A percentile compares a stretch with the other conserved stretches of the same genome.
These are phyloP conservation scores for Penicillium sp. DNA, from an alignment of 2,329 filamentous ascomycete species.

Conservation along the genomic window DNA sequence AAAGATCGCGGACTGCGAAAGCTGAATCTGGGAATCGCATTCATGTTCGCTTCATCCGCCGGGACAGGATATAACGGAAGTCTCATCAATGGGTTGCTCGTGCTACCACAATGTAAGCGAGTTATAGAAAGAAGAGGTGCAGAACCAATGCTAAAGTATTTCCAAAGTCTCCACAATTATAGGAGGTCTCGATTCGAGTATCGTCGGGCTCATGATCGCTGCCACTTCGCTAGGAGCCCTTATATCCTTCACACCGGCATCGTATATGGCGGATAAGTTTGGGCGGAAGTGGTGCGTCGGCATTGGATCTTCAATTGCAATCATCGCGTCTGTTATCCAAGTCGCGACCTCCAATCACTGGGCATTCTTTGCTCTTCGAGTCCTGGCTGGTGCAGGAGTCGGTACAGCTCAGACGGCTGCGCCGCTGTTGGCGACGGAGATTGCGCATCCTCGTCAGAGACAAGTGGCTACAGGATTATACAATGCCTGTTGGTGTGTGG, in stretches of 20 bases:
- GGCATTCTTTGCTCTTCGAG: slow-evolving; percentile 26
- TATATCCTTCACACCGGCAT: slow-evolving; percentile 17
- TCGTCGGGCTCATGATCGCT: slow-evolving; percentile 19
- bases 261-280: slow-evolving; percentile 38
- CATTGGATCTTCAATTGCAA: slow-evolving; percentile 32
- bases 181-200: slow-evolving; percentile 12
- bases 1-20: slow-evolving; percentile 21
- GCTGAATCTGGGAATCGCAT: slow-evolving; percentile 19
- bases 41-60: slow-evolving; percentile 22
- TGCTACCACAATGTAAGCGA: slow-evolving; percentile 15
- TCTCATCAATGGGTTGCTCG: slow-evolving; percentile 21
- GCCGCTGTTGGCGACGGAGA: slow-evolving; percentile 28
- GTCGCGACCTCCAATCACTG: slow-evolving; percentile 12
- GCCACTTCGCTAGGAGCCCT: slow-evolving; percentile 17
- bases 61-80: slow-evolving; percentile 22
- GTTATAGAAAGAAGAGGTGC: not conserved
- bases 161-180: slow-evolving; percentile 10
- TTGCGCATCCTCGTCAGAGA: slow-evolving; percentile 27
- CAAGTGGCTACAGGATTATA: slow-evolving; percentile 27
- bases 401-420: slow-evolving; percentile 27
- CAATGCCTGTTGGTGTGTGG: slow-evolving; percentile 22
- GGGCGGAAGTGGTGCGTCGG: slow-evolving; percentile 45
- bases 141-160: not conserved
- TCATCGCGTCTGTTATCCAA: slow-evolving; percentile 22
- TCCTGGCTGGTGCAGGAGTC: slow-evolving; percentile 38